These are phyloP conservation scores for Wallacemonas sp. DNA, from an alignment of 208 protist genomes.

Conservation along the genomic window DNA sequence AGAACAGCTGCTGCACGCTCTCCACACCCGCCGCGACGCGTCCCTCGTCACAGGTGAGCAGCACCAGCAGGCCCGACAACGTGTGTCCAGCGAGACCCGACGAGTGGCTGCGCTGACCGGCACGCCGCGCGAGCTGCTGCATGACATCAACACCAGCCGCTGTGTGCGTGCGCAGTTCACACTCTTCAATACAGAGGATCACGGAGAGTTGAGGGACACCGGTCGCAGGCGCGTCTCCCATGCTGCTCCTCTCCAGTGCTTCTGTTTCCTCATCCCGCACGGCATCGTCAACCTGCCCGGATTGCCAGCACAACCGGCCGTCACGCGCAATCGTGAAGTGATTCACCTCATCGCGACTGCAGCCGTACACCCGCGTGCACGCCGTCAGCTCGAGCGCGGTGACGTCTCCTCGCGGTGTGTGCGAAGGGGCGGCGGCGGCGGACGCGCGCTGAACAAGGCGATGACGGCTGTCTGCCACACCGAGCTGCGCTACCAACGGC, in stretches of 20 bases:
- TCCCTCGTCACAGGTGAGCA: not conserved
- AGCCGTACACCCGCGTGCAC: constrained; percentile 3
- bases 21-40: not conserved
- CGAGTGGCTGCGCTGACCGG: not conserved
- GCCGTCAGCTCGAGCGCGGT: not conserved
- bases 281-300: not conserved
- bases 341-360: not conserved
- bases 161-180: not conserved
- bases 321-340: not conserved
- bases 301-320: not conserved
- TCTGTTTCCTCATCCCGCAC: not conserved
- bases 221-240: not conserved
- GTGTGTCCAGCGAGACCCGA: not conserved
- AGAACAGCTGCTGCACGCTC: not conserved
- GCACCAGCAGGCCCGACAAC: not conserved
- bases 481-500: constrained; percentile 1
- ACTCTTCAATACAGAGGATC: not conserved
- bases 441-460: not conserved
- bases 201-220: not conserved
- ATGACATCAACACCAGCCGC: not conserved
- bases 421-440: too few relatives aligned
- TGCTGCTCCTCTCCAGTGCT: not conserved
- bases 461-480: not conserved
- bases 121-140: not conserved
- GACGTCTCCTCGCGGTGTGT: too few relatives aligned